phyloP scores from a whole-genome alignment of 345 rosid species.

The Barbarea vulgaris region DNA sequence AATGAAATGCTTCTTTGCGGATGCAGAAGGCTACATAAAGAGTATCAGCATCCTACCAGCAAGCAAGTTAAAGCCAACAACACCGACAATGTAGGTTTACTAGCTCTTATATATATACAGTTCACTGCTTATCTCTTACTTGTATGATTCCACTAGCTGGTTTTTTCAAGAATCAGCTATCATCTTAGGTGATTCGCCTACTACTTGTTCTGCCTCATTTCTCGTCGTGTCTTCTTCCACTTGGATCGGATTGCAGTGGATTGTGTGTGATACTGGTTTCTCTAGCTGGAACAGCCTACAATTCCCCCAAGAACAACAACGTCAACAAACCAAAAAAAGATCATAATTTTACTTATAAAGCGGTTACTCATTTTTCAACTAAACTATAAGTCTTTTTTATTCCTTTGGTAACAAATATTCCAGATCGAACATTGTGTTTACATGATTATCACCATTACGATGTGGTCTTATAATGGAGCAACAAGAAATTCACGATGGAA shows the following conservation, averaged over 20 bases:
- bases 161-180: slow-evolving; percentile 45
- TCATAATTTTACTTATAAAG: not conserved
- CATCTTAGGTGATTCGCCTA: slow-evolving; percentile 49
- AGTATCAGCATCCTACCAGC: not conserved
- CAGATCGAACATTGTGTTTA: not conserved
- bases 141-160: slow-evolving; percentile 15
- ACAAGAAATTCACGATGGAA: not conserved
- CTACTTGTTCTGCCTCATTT: slow-evolving; percentile 42
- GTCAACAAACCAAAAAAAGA: slow-evolving; percentile 18
- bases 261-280: slow-evolving; percentile 86
- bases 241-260: slow-evolving; percentile 72
- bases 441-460: not conserved
- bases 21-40: not conserved
- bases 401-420: not conserved
- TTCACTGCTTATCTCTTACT: slow-evolving; percentile 8
- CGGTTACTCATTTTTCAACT: not conserved
- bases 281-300: slow-evolving; percentile 89
- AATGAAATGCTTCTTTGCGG: not conserved
- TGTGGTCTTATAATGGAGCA: not conserved
- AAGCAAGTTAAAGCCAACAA: not conserved
- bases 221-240: slow-evolving; percentile 48
- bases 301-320: slow-evolving; percentile 11
- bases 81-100: not conserved
- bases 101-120: slow-evolving; percentile 22
- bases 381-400: not conserved